These are phyloP conservation scores for Rhodamnia rubescens DNA, from an alignment of 345 rosid species.

Conservation along the genomic window DNA sequence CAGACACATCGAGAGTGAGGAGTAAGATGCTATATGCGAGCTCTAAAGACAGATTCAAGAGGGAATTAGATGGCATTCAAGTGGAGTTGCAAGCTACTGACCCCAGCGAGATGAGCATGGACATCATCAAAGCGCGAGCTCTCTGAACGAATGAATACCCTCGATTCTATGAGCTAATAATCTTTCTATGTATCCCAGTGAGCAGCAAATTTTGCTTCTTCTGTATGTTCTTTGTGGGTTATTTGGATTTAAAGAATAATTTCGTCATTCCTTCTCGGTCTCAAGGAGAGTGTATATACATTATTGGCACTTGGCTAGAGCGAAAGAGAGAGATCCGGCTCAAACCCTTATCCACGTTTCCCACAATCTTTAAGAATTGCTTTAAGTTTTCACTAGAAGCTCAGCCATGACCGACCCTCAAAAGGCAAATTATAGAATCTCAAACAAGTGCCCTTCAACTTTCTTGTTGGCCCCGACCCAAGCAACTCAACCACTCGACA, in stretches of 20 bases:
- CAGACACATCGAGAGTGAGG: constrained; percentile 56
- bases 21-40: constrained; percentile 78
- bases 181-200: neutral
- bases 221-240: neutral
- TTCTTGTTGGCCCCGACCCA: too few species aligned
- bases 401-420: neutral
- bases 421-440: neutral
- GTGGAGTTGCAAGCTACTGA: constrained; percentile 72
- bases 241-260: neutral
- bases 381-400: neutral
- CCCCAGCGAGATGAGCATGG: constrained; percentile 66
- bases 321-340: neutral
- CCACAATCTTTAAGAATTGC: neutral
- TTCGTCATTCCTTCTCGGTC: neutral
- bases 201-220: neutral
- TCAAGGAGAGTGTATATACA: neutral
- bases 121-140: constrained; percentile 48
- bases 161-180: neutral
- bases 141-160: neutral
- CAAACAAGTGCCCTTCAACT: neutral
- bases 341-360: neutral
- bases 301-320: neutral
- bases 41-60: constrained; percentile 67
- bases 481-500: neutral
- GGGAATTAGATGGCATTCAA: constrained; percentile 68